Conservation (phyloP, 2,329 filamentous ascomycete species). For the Madurella fahalii region DNA sequence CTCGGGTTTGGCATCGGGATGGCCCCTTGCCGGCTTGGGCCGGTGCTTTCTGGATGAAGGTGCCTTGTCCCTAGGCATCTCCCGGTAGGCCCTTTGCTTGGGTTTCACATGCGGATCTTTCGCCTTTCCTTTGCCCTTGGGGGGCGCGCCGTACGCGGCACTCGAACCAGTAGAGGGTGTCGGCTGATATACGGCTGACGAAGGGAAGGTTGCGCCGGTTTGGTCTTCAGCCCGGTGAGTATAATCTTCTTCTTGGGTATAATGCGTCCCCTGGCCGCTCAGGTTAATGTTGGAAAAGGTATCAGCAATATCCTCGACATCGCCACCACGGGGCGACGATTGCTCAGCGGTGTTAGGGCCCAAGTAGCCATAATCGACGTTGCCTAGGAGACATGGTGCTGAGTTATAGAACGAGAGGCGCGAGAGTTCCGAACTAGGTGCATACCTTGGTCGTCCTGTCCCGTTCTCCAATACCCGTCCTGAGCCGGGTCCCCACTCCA, state of each 20-base stretch:
- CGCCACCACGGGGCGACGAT: conserved; percentile 7
- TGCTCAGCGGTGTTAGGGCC: neutral
- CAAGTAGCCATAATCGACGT: conserved; percentile 9
- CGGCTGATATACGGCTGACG: too few relatives aligned
- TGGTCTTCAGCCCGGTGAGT: neutral
- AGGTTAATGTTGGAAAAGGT: conserved; percentile 4
- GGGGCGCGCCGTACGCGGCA: neutral
- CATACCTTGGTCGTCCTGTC: conserved; percentile 30
- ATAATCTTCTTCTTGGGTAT: conserved; percentile 9
- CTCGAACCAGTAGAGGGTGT: neutral
- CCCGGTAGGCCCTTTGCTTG: neutral
- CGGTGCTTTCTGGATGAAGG: conserved; percentile 1
- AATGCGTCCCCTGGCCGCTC: conserved; percentile 1
- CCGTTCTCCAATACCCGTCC: conserved; percentile 29
- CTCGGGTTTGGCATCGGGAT: neutral
- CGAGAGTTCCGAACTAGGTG: neutral
- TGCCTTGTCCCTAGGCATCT: neutral
- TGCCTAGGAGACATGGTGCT: conserved; percentile 6
- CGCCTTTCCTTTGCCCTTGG: conserved; percentile 1
- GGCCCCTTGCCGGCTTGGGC: neutral
- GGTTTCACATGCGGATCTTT: neutral
- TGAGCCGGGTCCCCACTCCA: conserved; percentile 27
- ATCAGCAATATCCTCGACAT: conserved; percentile 6
- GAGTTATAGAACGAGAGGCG: neutral
- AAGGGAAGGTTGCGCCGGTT: neutral